These are phyloP conservation scores for Cardiospermum halicacabum DNA, from an alignment of 345 rosid genomes.

Conservation along the genomic window DNA sequence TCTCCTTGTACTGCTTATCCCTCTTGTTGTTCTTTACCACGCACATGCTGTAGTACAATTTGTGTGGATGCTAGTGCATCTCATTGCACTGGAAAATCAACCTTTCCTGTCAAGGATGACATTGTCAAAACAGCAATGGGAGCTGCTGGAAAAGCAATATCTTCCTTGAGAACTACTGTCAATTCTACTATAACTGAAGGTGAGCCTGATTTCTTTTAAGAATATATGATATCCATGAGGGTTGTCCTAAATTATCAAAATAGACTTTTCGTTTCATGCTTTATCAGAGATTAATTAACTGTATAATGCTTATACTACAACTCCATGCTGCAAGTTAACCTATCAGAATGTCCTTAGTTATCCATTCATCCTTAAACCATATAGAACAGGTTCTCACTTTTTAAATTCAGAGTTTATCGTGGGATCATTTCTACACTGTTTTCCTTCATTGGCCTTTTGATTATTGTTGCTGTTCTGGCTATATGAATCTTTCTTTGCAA, in stretches of 20 bases:
- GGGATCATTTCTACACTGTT: neutral
- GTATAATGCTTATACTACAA: neutral
- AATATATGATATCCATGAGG: neutral
- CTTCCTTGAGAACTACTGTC: slow-evolving; percentile 29
- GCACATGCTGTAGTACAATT: slow-evolving; percentile 15
- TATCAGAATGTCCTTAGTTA: neutral
- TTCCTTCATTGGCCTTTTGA: neutral
- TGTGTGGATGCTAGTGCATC: slow-evolving; percentile 14
- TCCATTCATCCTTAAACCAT: neutral
- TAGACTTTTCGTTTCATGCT: neutral
- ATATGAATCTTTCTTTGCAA: neutral
- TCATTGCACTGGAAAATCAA: slow-evolving; percentile 11
- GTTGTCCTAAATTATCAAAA: neutral
- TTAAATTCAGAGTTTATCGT: neutral
- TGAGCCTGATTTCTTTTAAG: slow-evolving; percentile 10
- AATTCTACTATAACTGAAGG: slow-evolving; percentile 28
- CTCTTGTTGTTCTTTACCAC: slow-evolving; percentile 32
- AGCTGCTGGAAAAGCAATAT: slow-evolving; percentile 53
- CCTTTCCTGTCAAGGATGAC: slow-evolving; percentile 14
- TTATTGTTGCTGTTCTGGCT: neutral
- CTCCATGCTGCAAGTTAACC: neutral
- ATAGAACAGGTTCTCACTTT: neutral
- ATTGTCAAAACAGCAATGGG: slow-evolving; percentile 46
- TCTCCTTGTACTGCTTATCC: slow-evolving; percentile 32
- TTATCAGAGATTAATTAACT: neutral